Evolutionary conservation across 2,329 filamentous ascomycete species (phyloP), one percentile per base, ranked within the genome.

Genomic region (Atkinsonella hypoxylon): DNA sequence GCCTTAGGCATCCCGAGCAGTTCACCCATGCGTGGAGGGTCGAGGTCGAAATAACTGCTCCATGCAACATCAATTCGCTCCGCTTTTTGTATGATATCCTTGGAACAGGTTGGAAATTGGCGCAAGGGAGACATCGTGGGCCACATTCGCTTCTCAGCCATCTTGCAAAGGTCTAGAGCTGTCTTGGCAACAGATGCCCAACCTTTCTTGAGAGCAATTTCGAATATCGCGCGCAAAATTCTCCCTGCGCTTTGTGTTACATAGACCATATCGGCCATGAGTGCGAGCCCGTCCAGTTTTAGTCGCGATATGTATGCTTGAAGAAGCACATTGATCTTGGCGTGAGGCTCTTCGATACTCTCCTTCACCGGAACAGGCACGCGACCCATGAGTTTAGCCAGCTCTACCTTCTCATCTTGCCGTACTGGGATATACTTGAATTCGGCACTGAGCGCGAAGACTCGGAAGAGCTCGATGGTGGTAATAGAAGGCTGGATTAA

Each of bases 131-230:
- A 88, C 93, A 97, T 98, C 6, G 91, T 97, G 13, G 91, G 90
- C 93, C 93, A 98, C 94, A 98, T 98, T 47, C 94, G 81, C 75
- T 95, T 95, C 73, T 98, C 93, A 0, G 91, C 93, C 89, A 95
- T 97, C 72, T 98, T 98, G 72, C 94, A 98, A 49, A 98, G 77
- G 60, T 95, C 88, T 41, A 98, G 74, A 0, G 93, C 90, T 55
- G 86, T 89, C 71, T 93, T 95, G 9, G 93, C 88, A 3, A 97
- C 93, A 15, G 83, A 85, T 1, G 93, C 82, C 91, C 91, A 98
- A 34, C 91, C 91, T 68, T 96, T 96, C 71, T 91, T 95, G 57
- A 98, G 71, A n/a, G 87, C 85, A 50, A 98, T 97, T 70, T 98
- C 94, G 58, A 97, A 98, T 47, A 98, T 85, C 0, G 93, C 93